phyloP scores from a whole-genome alignment of 148 eudicot genomes.

The Beta vulgaris region DNA sequence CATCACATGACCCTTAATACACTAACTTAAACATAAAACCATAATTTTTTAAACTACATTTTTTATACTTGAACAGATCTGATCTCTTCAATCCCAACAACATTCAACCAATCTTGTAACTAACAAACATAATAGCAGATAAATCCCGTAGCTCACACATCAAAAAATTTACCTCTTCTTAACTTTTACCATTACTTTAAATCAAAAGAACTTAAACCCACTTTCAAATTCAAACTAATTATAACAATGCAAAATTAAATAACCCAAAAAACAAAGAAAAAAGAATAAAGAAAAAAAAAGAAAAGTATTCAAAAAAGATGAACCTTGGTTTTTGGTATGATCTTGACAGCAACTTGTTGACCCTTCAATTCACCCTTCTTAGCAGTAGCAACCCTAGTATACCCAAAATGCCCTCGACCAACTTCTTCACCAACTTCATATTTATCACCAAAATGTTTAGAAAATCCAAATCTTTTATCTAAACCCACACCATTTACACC shows the following conservation, averaged over 20 bases:
- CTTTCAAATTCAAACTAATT: constrained; percentile 13
- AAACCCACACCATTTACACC: constrained; percentile 34
- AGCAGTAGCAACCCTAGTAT: constrained; percentile 66
- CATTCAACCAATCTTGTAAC: constrained; percentile 25
- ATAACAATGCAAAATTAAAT: background rate
- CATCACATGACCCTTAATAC: constrained; percentile 14
- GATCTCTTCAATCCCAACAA: constrained; percentile 39
- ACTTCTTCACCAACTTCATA: constrained; percentile 94
- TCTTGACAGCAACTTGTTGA: constrained; percentile 78
- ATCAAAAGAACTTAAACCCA: too few species aligned
- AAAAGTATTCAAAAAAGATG: background rate
- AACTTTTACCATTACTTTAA: too few species aligned
- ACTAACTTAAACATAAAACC: background rate
- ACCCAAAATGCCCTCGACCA: constrained; percentile 97
- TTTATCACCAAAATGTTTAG: constrained; percentile 58
- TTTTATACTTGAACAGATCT: constrained; percentile 38
- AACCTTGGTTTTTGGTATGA: constrained; percentile 88
- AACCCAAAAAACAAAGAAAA: background rate
- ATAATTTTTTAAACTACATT: background rate
- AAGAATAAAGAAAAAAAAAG: background rate
- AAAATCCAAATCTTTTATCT: constrained; percentile 83
- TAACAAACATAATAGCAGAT: background rate
- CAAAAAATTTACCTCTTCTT: background rate
- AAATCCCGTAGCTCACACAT: constrained; percentile 10
- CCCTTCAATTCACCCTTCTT: constrained; percentile 82